A percentile compares a stretch with the other conserved stretches of the same genome.
Conservation (phyloP, 2,329 filamentous ascomycete genomes). For the Diplocarpon mali region DNA sequence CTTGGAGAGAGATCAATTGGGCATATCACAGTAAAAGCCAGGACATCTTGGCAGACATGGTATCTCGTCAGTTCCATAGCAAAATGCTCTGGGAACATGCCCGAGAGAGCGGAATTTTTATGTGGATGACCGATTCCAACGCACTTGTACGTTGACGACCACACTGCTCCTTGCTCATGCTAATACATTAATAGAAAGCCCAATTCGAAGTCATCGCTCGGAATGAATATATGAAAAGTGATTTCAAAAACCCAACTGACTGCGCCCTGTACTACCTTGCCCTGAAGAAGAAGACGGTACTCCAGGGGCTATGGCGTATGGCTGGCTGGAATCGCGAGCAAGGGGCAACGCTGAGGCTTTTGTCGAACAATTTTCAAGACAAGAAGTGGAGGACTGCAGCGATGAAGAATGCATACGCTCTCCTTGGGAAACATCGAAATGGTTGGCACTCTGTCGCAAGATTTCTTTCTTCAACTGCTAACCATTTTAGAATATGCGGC, state of each 20-base stretch:
- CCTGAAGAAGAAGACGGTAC: slow-evolving; percentile 77
- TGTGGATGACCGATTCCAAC: slow-evolving; percentile 76
- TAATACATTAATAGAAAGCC: slow-evolving; percentile 38
- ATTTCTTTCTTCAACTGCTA: not conserved
- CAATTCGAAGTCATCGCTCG: slow-evolving; percentile 88
- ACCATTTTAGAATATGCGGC: slow-evolving; percentile 67
- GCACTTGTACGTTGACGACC: slow-evolving; percentile 53
- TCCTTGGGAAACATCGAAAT: slow-evolving; percentile 84
- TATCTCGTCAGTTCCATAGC: slow-evolving; percentile 67
- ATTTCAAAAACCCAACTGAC: slow-evolving; percentile 80
- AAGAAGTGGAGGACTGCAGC: slow-evolving; percentile 80
- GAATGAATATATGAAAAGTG: slow-evolving; percentile 83
- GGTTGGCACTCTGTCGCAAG: slow-evolving; percentile 35
- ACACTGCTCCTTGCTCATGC: not conserved
- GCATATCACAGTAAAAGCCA: slow-evolving; percentile 78
- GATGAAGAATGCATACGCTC: slow-evolving; percentile 89
- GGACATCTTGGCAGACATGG: slow-evolving; percentile 78
- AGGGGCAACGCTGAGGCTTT: slow-evolving; percentile 61
- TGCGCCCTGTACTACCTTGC: slow-evolving; percentile 90
- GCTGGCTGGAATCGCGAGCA: slow-evolving; percentile 85
- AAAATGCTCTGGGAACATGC: slow-evolving; percentile 78
- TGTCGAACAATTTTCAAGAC: slow-evolving; percentile 86
- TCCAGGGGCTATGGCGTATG: slow-evolving; percentile 91
- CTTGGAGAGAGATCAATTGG: slow-evolving; percentile 73
- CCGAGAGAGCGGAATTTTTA: slow-evolving; percentile 78